Conservation (phyloP, 73 alveolate species). For the Paraurostyla sp. region DNA sequence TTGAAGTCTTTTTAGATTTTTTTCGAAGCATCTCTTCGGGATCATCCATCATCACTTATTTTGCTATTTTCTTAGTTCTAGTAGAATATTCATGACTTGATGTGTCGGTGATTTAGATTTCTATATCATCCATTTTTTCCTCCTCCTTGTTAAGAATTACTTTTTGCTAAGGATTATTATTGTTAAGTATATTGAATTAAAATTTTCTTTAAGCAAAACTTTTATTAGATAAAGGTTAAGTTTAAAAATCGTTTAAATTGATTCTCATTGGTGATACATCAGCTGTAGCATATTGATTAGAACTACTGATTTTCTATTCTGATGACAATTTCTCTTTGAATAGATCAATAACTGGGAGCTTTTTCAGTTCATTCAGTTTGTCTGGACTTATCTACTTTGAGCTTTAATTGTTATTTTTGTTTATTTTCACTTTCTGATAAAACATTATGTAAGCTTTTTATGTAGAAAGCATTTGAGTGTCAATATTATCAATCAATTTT, state of each 20-base stretch:
- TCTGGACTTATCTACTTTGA: neutral
- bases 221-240: no score
- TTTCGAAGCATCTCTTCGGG: neutral
- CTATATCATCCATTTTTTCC: neutral
- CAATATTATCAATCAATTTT: neutral
- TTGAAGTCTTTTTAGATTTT: neutral
- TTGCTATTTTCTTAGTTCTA: neutral
- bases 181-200: no score
- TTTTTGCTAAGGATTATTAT: neutral
- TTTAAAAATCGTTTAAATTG: neutral
- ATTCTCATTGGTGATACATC: neutral
- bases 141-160: neutral
- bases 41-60: neutral
- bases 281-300: neutral
- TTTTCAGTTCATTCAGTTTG: neutral
- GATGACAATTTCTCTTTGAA: neutral
- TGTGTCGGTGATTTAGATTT: neutral
- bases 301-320: neutral
- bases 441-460: conserved; percentile 58
- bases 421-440: neutral
- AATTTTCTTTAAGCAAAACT: no score
- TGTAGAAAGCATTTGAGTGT: neutral
- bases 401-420: neutral
- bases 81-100: neutral
- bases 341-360: neutral